Evolutionary conservation across 1,284 basidiomycete genomes (phyloP).

Genomic region (Cutaneotrichosporon daszewskae): DNA sequence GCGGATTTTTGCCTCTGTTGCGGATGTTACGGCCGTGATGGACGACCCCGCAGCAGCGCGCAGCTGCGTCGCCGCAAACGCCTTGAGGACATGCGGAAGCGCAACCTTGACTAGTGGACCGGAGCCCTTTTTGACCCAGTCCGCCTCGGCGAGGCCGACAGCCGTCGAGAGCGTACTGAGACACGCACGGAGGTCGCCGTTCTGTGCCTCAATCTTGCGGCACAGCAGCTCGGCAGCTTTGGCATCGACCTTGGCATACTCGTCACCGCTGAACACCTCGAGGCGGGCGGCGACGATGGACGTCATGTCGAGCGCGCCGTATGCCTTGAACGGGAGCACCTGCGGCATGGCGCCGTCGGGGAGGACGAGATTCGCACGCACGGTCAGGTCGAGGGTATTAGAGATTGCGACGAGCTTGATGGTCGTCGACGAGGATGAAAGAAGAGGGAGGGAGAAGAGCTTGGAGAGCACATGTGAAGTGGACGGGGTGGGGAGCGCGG

Average conservation of each 20-base stretch:
- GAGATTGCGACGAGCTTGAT: conserved; percentile 47
- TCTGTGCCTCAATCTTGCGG: conserved; percentile 47
- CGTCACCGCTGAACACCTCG: too few relatives aligned
- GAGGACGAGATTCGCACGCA: conserved; percentile 41
- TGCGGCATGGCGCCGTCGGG: conserved; percentile 33
- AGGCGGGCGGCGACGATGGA: conserved; percentile 39
- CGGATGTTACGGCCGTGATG: conserved; percentile 10
- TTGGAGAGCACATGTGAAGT: conserved; percentile 41
- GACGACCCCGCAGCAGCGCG: conserved; percentile 38
- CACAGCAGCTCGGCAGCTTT: conserved; percentile 44
- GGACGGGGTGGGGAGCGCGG: conserved; percentile 28
- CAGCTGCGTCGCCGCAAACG: conserved; percentile 38
- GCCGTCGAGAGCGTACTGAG: conserved; percentile 44
- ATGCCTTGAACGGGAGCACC: conserved; percentile 45
- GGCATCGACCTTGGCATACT: conserved; percentile 39
- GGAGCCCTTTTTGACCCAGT: conserved; percentile 41
- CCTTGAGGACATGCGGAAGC: conserved; percentile 41
- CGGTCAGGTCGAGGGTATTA: conserved; percentile 47
- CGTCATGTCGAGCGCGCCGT: conserved; percentile 41
- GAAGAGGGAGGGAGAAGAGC: conserved; percentile 41
- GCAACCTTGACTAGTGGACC: conserved; percentile 34
- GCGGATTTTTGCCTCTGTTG: conserved; percentile 37
- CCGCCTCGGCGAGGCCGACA: conserved; percentile 41
- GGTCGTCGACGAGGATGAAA: conserved; percentile 19
- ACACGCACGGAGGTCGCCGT: conserved; percentile 49